Evolutionary conservation across 805 yeast species (phyloP), one percentile per base, ranked within the genome.

Genomic region (Candida peoriensis): DNA sequence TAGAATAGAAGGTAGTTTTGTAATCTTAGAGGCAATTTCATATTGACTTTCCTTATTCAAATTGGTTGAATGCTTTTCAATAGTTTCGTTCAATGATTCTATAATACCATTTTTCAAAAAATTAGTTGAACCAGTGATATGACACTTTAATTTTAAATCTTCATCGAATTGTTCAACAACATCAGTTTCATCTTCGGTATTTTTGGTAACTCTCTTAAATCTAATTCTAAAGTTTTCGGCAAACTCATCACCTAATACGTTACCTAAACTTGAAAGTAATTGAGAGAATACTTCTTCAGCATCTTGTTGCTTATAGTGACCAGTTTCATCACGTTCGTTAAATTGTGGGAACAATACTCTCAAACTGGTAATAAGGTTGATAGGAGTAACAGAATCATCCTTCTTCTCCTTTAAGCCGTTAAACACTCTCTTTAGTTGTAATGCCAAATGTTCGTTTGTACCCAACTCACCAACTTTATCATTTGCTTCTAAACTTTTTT

Each of bases 261-360:
- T 51, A 24, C 70, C 58, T 40, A 86, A 58, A 21, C 70, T 61
- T 23, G 66, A 62, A 43, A 89, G 61, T 33, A 93, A 70, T 57
- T 83, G 90, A 7, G 96, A 81, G 62, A 78, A 88, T 13, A 90
- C 83, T 58, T 93, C 99, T 63, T 93, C 99, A 1, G 98, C 98
- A 65, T 93, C 99, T 63, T 93, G 99, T 63, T 93, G 98, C 60
- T 86, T 88, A 55, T 73, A 83, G 37, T 71, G 63, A 1, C 97
- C 97, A 28, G 66, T 61, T 33, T 67, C 65, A 41, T 76, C 81
- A 41, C 77, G 74, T 56, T 90, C 97, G 28, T 82, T 84, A 60
- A 93, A 93, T 61, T 93, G 97, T 2, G 97, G 97, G 54, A 76
- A 83, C 13, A 66, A 63, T 31, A 68, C 63, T 56, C 96, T 77